phyloP scores from a whole-genome alignment of 345 rosid genomes.

The Punica granatum region DNA sequence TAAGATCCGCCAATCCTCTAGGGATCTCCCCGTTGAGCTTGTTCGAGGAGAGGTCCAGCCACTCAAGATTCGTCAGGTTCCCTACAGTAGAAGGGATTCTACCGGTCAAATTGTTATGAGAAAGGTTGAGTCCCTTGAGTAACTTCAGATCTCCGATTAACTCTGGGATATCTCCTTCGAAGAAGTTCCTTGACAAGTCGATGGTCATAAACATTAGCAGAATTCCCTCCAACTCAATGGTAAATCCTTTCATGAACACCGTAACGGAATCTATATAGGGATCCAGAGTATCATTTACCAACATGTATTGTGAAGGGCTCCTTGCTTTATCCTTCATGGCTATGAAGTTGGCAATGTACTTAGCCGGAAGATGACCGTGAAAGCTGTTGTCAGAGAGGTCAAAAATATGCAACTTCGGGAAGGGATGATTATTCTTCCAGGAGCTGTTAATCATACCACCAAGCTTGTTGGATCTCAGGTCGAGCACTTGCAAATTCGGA shows the following conservation, averaged over 20 bases:
- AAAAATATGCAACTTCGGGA: background rate
- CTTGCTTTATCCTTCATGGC: constrained; percentile 6
- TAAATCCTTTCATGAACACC: constrained; percentile 10
- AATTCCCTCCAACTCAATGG: background rate
- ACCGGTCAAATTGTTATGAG: constrained; percentile 4
- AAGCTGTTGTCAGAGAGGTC: constrained; percentile 12
- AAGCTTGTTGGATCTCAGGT: constrained; percentile 7
- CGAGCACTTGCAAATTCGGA: background rate
- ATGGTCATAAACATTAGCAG: background rate
- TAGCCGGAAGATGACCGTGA: background rate
- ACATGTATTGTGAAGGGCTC: background rate
- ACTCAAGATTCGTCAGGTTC: constrained; percentile 10
- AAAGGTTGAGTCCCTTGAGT: constrained; percentile 2
- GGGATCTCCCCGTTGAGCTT: constrained; percentile 8
- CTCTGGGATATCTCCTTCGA: constrained; percentile 8
- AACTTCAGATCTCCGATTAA: constrained; percentile 3
- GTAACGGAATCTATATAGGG: constrained; percentile 1
- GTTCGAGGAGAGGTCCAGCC: constrained; percentile 18
- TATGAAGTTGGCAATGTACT: background rate
- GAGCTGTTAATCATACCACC: background rate
- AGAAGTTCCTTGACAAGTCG: constrained; percentile 11
- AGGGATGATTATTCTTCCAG: background rate
- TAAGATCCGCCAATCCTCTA: background rate
- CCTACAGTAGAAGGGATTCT: background rate
- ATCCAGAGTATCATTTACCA: rapidly evolving